Base-by-base conservation (phyloP, 495 filamentous ascomycete genomes). In the Daldinia decipiens region DNA sequence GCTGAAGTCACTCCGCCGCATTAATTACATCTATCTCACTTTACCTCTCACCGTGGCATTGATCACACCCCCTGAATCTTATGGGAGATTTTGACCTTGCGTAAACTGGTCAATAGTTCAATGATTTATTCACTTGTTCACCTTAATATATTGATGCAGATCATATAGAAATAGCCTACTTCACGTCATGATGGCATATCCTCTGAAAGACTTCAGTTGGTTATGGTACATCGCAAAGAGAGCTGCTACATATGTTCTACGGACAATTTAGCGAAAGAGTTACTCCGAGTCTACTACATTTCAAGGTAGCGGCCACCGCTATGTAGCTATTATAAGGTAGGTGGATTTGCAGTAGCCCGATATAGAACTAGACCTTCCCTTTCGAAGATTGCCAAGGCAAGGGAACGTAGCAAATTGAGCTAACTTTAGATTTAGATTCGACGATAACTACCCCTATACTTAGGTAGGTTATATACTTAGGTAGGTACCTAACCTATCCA, bases 281-380 rank as follows among this genome's bases (percentile, higher is more conserved):
- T 47, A 24, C 43, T 19, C 43, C 19, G 43, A 47, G 19, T 47
- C 43, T 47, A 47, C 43, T 24, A 47, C 43, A 4, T 21, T 47
- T 24, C 17, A 19, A 47, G 43, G 43, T 47, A 47, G 43, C 43
- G 5, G 19, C 24, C 24, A 47, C 43, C 19, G 24, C 8, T 47
- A 24, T 21, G 8, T 12, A 1, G 43, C 17, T 21, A 21, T 11
- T 47, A 21, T 47, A 9, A 47, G 43, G 43, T 47, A 24, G 19
- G 43, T 47, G 43, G 43, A 24, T 47, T 47, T 21, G 43, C 43
- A 4, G 43, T 24, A 47, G 19, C 43, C 43, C 9, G 43, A 47
- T 47, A 47, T 47, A 47, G 43, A 47, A 47, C 2, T 21, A 47
- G 43, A 47, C 43, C 43, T 47, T 47, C 43, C 43, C 19, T 12